These are phyloP conservation scores for Cryphonectria carpinicola DNA, from an alignment of 2,329 filamentous ascomycete genomes.

Conservation along the genomic window DNA sequence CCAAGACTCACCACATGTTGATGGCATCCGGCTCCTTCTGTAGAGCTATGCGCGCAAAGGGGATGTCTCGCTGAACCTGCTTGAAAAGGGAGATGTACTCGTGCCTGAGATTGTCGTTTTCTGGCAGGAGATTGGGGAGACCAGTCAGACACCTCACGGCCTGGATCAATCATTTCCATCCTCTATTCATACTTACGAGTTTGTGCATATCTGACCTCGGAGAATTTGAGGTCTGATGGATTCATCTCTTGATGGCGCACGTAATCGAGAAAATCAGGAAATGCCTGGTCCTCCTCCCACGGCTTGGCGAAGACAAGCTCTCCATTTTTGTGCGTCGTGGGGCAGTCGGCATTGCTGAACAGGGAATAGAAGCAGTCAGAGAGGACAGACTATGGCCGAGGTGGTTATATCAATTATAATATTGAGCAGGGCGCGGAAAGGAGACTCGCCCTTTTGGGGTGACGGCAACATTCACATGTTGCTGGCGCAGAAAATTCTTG, in stretches of 20 bases:
- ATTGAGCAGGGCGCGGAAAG: not conserved
- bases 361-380: constrained; percentile 10
- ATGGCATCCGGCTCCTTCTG: constrained; percentile 70
- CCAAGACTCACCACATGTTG: constrained; percentile 63
- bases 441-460: constrained; percentile 69
- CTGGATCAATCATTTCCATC: not conserved
- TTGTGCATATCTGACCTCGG: constrained; percentile 72
- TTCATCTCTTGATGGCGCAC: constrained; percentile 61
- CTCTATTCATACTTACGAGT: constrained; percentile 58
- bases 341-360: constrained; percentile 55
- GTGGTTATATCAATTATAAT: not conserved
- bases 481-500: constrained; percentile 54
- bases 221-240: constrained; percentile 32
- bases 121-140: constrained; percentile 41
- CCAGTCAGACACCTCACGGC: not conserved
- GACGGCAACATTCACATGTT: constrained; percentile 73
- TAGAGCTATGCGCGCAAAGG: constrained; percentile 75
- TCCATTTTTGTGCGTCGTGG: constrained; percentile 43
- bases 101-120: constrained; percentile 79
- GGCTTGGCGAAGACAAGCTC: constrained; percentile 70
- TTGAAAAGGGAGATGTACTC: constrained; percentile 69
- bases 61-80: constrained; percentile 66
- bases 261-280: constrained; percentile 64
- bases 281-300: constrained; percentile 66
- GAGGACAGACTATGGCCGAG: constrained; percentile 1